Base-by-base conservation (phyloP, 225 moss, liverwort and hornwort genomes). In the Marchantia polymorpha region DNA sequence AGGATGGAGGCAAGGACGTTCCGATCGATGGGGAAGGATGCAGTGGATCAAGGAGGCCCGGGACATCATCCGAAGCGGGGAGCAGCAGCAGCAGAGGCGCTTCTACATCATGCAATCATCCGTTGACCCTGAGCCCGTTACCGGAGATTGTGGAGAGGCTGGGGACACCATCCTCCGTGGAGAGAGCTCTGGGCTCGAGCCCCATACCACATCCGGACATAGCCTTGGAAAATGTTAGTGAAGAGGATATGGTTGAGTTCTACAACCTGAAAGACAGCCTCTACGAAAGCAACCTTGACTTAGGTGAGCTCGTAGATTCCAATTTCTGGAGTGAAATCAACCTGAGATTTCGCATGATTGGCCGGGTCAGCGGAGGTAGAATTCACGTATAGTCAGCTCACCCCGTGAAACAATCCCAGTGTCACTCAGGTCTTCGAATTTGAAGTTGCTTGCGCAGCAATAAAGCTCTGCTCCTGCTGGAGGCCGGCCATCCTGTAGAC, bases 231-330 rank as follows among this genome's bases (percentile, higher is more conserved):
- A 25, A 53, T 20, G 53, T 54, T 20, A 25, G 39, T 30, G 78
- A 79, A 20, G 52, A 55, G 10, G 68, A 68, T 0, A 69, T 52
- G 69, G 20, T 68, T 10, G 78, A 69, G 69, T 79, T 17, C 23
- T 20, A 53, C n/a, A 52, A 79, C 20, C 20, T 79, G 20, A 79
- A 69, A 39, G 78, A 79, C 9, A 69, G 78, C 22, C 69, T 79
- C 10, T 54, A 49, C 39, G 78, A 79, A 16, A 79, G 13, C 68
- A 69, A 79, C n/a, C 39, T 69, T 22, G 69, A 79, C 31, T 52
- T 53, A 69, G 78, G 78, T 79, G 15, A 39, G 46, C 15, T 39
- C 12, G 49, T 0, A 63, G 8, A 23, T 20, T 6, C 20, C 75
- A 17, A 10, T 71, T 0, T 23, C 1, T 5, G 8, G 2, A 48